Conservation (phyloP, 176 grass and related monocot genomes). For the Aechmea fasciata region DNA sequence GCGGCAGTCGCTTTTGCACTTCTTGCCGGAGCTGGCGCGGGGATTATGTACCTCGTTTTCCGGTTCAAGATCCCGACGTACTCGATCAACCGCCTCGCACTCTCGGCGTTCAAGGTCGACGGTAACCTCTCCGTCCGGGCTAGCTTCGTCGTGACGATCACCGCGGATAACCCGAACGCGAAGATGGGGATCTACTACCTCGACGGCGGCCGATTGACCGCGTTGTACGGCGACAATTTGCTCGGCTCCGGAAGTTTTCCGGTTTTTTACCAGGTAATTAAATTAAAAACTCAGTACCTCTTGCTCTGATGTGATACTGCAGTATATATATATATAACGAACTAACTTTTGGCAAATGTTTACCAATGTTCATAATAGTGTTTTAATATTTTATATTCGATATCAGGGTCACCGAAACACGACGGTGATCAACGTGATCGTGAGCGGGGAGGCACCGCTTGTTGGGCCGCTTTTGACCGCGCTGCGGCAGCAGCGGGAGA, state of each 20-base stretch:
- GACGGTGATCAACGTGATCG: neutral
- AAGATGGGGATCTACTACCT: conserved; percentile 10
- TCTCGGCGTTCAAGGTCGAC: neutral
- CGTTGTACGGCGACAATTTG: neutral
- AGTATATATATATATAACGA: no score
- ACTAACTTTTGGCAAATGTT: no score
- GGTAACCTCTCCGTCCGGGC: neutral
- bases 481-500: conserved; percentile 2
- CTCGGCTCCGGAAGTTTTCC: neutral
- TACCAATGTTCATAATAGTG: no score
- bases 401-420: conserved; percentile 1
- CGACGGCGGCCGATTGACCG: neutral
- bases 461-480: neutral
- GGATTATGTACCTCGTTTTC: neutral
- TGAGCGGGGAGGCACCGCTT: neutral
- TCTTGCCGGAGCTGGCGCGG: neutral
- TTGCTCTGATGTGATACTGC: no score
- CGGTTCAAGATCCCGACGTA: neutral
- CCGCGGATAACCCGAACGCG: conserved; percentile 5
- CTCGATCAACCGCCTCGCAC: neutral
- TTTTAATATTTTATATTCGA: no score
- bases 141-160: neutral
- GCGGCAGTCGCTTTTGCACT: neutral
- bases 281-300: no score
- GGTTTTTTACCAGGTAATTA: conserved; percentile 4